Percentiles rank a stretch among this genome's conserved stretches.
These are phyloP conservation scores for Leccinum variicolor DNA, from an alignment of 768 basidiomycete genomes.

Conservation along the genomic window DNA sequence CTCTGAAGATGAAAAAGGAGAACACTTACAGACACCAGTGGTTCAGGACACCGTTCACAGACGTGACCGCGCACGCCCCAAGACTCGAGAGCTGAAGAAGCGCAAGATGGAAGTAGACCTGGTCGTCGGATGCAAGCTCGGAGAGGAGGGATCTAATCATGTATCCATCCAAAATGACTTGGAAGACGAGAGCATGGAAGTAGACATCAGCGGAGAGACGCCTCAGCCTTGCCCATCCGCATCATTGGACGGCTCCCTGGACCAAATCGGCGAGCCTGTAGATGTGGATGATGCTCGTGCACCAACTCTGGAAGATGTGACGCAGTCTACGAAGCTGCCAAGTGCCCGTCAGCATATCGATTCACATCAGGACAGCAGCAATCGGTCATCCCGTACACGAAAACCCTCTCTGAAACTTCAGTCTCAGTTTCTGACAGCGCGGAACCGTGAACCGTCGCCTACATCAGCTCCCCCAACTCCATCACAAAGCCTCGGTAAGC, in stretches of 20 bases:
- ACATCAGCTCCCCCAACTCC: slow-evolving; percentile 11
- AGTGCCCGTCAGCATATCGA: slow-evolving; percentile 1
- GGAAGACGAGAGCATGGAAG: slow-evolving; percentile 59
- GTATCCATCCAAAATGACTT: slow-evolving; percentile 56
- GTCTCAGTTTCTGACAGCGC: slow-evolving; percentile 11
- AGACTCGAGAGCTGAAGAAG: slow-evolving; percentile 55
- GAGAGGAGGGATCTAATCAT: slow-evolving; percentile 32
- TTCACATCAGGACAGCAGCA: slow-evolving; percentile 6
- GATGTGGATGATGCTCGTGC: slow-evolving; percentile 12
- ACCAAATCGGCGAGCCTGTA: slow-evolving; percentile 8
- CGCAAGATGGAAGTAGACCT: slow-evolving; percentile 39
- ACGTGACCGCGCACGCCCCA: slow-evolving; percentile 46
- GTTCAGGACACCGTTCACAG: slow-evolving; percentile 23
- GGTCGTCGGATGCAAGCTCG: slow-evolving; percentile 31
- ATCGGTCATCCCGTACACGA: slow-evolving; percentile 23
- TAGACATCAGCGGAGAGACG: slow-evolving; percentile 47
- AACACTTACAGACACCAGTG: slow-evolving; percentile 3
- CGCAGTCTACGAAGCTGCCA: slow-evolving; percentile 1
- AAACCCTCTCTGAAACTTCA: slow-evolving; percentile 33
- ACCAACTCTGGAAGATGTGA: neutral
- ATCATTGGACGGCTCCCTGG: slow-evolving; percentile 8
- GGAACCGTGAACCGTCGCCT: slow-evolving; percentile 6
- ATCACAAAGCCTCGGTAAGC: slow-evolving; percentile 25
- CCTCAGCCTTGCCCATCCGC: slow-evolving; percentile 22
- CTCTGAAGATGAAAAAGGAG: slow-evolving; percentile 35